Percentiles rank a stretch among this genome's conserved stretches.
These are phyloP conservation scores for Trypanosoma scelopori DNA, from an alignment of 208 protist species.

Conservation along the genomic window DNA sequence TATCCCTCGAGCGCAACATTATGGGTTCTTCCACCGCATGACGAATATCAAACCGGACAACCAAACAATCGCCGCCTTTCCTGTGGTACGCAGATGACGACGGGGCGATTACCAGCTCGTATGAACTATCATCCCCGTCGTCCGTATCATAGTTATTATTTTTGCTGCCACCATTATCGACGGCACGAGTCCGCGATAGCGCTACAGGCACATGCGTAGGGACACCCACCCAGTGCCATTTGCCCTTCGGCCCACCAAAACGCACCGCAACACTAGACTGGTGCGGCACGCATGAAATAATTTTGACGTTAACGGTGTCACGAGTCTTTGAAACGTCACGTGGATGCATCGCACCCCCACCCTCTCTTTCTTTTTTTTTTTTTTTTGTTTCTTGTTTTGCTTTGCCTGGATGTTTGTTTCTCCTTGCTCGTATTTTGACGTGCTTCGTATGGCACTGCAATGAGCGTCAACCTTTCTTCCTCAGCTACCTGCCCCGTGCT, in stretches of 20 bases:
- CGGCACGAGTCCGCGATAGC: constrained; percentile 19
- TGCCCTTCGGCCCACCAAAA: constrained; percentile 51
- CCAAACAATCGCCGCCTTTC: background rate
- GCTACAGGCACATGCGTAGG: constrained; percentile 41
- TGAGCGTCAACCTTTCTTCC: no score
- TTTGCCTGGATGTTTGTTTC: no score
- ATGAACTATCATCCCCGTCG: background rate
- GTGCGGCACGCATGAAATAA: constrained; percentile 25
- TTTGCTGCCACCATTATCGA: background rate
- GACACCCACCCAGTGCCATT: constrained; percentile 43
- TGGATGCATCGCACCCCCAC: background rate
- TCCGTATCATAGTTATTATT: no score
- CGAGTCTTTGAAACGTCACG: background rate
- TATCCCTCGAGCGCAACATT: background rate
- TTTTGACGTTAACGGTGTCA: constrained; percentile 1
- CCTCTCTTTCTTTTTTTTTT: no score
- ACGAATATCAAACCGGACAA: constrained; percentile 10
- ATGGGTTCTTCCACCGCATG: background rate
- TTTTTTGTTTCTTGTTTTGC: background rate
- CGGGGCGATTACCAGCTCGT: constrained; percentile 15
- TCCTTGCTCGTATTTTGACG: no score
- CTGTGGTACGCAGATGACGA: background rate
- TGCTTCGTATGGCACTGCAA: no score
- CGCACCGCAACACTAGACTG: constrained; percentile 37
- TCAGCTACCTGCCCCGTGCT: no score